Conservation (phyloP, 331 rosid species). For the Malus hybrid region DNA sequence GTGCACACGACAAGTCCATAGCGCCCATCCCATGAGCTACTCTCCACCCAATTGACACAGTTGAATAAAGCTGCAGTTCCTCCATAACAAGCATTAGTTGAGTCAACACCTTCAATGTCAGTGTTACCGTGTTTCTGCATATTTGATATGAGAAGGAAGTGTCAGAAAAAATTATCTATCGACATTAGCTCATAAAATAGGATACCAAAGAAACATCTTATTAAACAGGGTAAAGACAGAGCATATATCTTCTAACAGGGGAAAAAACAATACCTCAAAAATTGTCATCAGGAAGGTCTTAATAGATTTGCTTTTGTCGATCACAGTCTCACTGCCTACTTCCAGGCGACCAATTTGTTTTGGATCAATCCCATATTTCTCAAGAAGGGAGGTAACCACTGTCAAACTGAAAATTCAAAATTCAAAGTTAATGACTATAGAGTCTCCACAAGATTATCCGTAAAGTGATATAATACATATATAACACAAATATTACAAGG, state of each 20-base stretch:
- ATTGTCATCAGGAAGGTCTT: constrained; percentile 97
- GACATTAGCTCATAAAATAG: background rate
- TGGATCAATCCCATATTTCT: constrained; percentile 77
- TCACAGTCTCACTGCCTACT: constrained; percentile 98
- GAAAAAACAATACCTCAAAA: constrained; percentile 60
- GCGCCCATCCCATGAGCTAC: constrained; percentile 99
- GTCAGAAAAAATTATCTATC: constrained; percentile 2
- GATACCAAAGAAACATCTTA: background rate
- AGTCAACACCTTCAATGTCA: constrained; percentile 95
- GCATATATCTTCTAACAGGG: background rate
- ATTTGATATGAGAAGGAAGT: constrained; percentile 21
- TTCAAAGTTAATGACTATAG: constrained; percentile 14
- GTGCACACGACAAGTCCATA: constrained; percentile 98
- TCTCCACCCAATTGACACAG: constrained; percentile 99
- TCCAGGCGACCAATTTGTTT: constrained; percentile 96
- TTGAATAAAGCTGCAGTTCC: constrained; percentile 98
- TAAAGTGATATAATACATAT: background rate
- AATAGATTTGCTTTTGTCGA: constrained; percentile 98
- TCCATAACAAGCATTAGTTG: constrained; percentile 95
- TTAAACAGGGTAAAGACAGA: background rate
- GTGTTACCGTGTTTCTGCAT: constrained; percentile 79
- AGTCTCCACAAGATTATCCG: constrained; percentile 1
- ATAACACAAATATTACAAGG: too few relatives aligned
- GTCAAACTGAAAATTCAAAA: constrained; percentile 73
- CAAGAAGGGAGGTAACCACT: constrained; percentile 77